Base-by-base conservation (phyloP, 1,284 basidiomycete genomes). In the Abortiporus biennis region DNA sequence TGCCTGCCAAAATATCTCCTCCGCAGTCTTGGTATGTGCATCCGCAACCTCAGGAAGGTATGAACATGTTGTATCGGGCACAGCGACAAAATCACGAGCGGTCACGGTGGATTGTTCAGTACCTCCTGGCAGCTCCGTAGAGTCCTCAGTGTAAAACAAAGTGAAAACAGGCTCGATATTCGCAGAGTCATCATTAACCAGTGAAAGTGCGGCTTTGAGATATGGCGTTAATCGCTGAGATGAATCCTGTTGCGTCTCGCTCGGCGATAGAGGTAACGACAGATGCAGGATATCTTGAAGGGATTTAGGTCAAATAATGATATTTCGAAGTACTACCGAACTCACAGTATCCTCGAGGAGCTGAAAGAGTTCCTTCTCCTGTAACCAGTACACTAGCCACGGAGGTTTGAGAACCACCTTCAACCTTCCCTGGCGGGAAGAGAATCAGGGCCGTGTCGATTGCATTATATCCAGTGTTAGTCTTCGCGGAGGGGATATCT, bases 301-400 rank as follows among this genome's bases (percentile, higher is more conserved):
- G 43, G 44, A 48, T 21, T 43, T 37, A 29, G 20, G 36, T 43
- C n/a, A 46, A 22, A 23, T 9, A 16, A 25, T 24, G 19, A 30
- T 19, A 2, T 17, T 41, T 19, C 31, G 6, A 16, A n/a, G 34
- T n/a, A 39, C 16, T 37, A 2, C 27, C 30, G 31, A 29, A 60
- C 79, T 57, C 59, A 92, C 92, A 88, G 74, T 86, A 85, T 1
- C 83, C 89, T 41, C 74, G 67, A 0, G 95, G 95, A 43, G 90
- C 80, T 6, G 88, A 85, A 64, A 94, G 78, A 1, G 87, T 92
- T 6, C 83, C 86, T 55, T 89, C 80, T 5, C 94, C 95, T 31
- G 85, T 84, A 38, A 91, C 65, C 38, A 94, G 64, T 0, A 73
- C 81, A 37, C 82, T 80, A 2, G 85, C 89, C 1, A 85, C 71